Evolutionary conservation across 441 rosid genomes (phyloP).

Genomic region (Codiaeum variegatum): DNA sequence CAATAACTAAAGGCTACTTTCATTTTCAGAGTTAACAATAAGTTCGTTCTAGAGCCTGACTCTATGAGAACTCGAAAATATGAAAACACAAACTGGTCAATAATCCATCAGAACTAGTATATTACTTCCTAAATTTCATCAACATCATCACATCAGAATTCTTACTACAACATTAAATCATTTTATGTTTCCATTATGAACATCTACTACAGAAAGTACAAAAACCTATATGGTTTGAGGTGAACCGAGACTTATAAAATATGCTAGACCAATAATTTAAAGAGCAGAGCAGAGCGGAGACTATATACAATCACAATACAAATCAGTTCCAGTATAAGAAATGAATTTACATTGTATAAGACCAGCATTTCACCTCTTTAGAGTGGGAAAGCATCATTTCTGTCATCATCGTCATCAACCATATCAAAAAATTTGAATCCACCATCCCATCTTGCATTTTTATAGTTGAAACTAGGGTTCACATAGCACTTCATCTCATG

Average conservation of each 20-base stretch:
- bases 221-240: slow-evolving; percentile 1
- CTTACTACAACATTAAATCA: not conserved
- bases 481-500: slow-evolving; percentile 87
- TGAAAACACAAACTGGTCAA: not conserved
- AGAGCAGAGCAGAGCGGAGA: not conserved
- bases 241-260: slow-evolving; percentile 14
- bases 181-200: slow-evolving; percentile 1
- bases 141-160: not conserved
- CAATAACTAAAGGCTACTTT: not conserved
- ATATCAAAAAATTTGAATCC: slow-evolving; percentile 58
- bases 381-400: slow-evolving; percentile 27
- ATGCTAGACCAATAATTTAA: not conserved
- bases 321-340: slow-evolving; percentile 5
- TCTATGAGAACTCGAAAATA: not conserved
- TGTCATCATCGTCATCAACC: slow-evolving; percentile 31
- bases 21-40: not conserved
- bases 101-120: not conserved
- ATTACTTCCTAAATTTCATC: not conserved
- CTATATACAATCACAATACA: slow-evolving; percentile 29
- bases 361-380: slow-evolving; percentile 24
- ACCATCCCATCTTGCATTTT: slow-evolving; percentile 49
- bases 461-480: slow-evolving; percentile 56
- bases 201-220: slow-evolving; percentile 1
- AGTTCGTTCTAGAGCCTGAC: not conserved
- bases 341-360: slow-evolving; percentile 33